Conservation (phyloP, 2,329 filamentous ascomycete species). For the Ampelomyces quisqualis region DNA sequence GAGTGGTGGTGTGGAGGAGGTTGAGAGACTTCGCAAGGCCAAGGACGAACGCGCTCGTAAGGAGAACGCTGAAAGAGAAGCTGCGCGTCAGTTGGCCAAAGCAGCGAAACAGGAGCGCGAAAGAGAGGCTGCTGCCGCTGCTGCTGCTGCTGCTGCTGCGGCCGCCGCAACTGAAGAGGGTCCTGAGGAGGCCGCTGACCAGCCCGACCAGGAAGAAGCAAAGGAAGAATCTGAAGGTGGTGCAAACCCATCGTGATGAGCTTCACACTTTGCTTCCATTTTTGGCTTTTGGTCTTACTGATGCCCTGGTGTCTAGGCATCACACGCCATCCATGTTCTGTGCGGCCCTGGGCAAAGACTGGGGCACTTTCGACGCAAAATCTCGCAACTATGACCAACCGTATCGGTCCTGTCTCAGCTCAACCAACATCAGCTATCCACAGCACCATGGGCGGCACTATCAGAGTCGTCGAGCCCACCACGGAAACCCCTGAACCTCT, state of each 20-base stretch:
- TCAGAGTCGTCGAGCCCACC: slow-evolving; percentile 4
- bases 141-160: slow-evolving; percentile 29
- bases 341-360: slow-evolving; percentile 15
- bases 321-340: slow-evolving; percentile 20
- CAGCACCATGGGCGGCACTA: no score
- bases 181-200: slow-evolving; percentile 15
- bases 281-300: slow-evolving; percentile 22
- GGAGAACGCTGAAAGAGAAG: slow-evolving; percentile 64
- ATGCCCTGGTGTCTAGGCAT: slow-evolving; percentile 22
- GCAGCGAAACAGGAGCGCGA: slow-evolving; percentile 49
- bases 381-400: neutral
- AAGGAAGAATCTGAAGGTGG: slow-evolving; percentile 41
- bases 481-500: neutral
- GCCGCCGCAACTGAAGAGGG: slow-evolving; percentile 22
- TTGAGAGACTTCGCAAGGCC: slow-evolving; percentile 76
- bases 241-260: slow-evolving; percentile 36
- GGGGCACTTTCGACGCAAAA: neutral
- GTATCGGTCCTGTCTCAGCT: no score
- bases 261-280: slow-evolving; percentile 17
- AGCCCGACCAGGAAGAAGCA: slow-evolving; percentile 22
- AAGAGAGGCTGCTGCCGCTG: slow-evolving; percentile 35
- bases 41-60: slow-evolving; percentile 85
- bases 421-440: no score
- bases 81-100: slow-evolving; percentile 47
- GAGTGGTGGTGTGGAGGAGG: slow-evolving; percentile 90